These are phyloP conservation scores for Syzygium malaccense DNA, from an alignment of 441 rosid genomes.

Conservation along the genomic window DNA sequence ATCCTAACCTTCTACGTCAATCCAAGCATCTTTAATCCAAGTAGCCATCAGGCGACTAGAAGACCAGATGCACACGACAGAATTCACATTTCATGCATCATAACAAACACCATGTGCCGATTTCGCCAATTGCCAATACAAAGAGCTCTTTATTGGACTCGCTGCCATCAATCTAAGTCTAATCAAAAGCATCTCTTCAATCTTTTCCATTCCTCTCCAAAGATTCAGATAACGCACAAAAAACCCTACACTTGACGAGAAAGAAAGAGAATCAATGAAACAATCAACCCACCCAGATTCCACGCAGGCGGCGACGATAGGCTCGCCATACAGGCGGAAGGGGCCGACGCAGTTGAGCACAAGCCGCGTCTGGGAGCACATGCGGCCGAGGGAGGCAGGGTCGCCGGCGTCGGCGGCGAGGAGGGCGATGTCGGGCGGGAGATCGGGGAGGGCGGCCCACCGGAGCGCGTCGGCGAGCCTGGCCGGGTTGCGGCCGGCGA, in stretches of 20 bases:
- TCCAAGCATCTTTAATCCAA: neutral
- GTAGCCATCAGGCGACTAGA: neutral
- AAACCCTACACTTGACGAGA: neutral
- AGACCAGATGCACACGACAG: neutral
- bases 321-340: constrained; percentile 67
- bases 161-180: neutral
- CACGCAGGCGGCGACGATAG: constrained; percentile 78
- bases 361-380: constrained; percentile 59
- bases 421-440: constrained; percentile 49
- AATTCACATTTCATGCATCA: neutral
- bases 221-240: neutral
- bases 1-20: neutral
- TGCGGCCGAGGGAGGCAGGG: constrained; percentile 56
- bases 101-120: neutral
- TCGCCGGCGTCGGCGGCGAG: constrained; percentile 70
- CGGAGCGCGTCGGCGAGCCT: constrained; percentile 51
- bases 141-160: neutral
- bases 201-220: neutral
- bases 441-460: constrained; percentile 67
- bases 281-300: constrained; percentile 44
- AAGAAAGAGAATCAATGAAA: neutral
- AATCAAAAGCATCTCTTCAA: neutral
- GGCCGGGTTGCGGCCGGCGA: constrained; percentile 69
- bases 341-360: constrained; percentile 89
- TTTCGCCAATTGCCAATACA: neutral